These are phyloP conservation scores for Nannochloris sp. DNA, from an alignment of 139 green algal genomes.

Conservation along the genomic window DNA sequence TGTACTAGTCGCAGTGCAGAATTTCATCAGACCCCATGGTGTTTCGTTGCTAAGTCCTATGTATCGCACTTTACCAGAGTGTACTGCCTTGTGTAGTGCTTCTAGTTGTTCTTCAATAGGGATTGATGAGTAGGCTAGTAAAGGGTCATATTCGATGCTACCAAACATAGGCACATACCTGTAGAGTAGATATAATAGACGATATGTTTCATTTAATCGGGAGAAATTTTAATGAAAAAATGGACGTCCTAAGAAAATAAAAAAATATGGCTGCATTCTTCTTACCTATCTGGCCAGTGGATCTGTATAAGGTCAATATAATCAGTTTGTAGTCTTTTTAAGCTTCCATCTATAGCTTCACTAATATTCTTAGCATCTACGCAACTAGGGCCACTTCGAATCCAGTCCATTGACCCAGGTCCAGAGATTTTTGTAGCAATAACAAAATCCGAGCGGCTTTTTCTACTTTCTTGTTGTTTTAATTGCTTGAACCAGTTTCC, in stretches of 20 bases:
- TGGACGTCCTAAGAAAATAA: constrained; percentile 12
- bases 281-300: constrained; percentile 81
- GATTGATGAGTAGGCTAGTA: constrained; percentile 29
- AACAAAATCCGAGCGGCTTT: constrained; percentile 24
- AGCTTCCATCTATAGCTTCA: constrained; percentile 59
- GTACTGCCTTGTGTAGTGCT: constrained; percentile 30
- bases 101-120: constrained; percentile 74
- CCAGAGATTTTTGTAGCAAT: constrained; percentile 74
- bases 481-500: constrained; percentile 39
- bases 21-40: constrained; percentile 63
- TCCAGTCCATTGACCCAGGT: constrained; percentile 76
- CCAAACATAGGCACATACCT: constrained; percentile 96
- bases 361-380: constrained; percentile 60
- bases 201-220: not conserved
- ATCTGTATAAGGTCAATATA: constrained; percentile 90
- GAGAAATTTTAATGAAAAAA: not conserved
- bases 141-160: constrained; percentile 66
- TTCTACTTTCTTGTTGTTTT: not conserved
- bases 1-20: constrained; percentile 7
- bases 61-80: constrained; percentile 53
- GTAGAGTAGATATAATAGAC: not conserved
- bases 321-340: constrained; percentile 70
- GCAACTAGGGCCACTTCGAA: constrained; percentile 49
- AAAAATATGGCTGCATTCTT: constrained; percentile 10
- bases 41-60: constrained; percentile 89